Conservation (phyloP, 176 grass and related monocot species). For the Bonia amplexicaulis region DNA sequence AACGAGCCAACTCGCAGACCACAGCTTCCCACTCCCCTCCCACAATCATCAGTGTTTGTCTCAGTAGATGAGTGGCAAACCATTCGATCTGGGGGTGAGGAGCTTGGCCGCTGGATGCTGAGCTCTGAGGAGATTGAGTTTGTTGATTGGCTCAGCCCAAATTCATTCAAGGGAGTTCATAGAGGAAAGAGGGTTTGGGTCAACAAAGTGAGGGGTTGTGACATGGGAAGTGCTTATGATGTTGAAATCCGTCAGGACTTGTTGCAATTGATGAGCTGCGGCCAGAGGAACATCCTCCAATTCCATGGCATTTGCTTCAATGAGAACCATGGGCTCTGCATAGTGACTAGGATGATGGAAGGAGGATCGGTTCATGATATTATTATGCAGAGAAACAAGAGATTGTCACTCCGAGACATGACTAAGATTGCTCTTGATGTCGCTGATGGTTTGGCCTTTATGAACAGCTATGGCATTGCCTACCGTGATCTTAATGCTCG, state of each 20-base stretch:
- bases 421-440: conserved; percentile 76
- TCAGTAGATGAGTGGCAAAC: conserved; percentile 98
- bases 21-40: conserved; percentile 61
- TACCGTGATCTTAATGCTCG: conserved; percentile 84
- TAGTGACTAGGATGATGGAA: conserved; percentile 93
- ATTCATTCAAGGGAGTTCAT: conserved; percentile 66
- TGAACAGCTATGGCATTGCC: conserved; percentile 82
- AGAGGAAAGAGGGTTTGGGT: conserved; percentile 84
- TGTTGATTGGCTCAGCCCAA: conserved; percentile 66
- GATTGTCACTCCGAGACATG: conserved; percentile 50
- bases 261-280: conserved; percentile 94
- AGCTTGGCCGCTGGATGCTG: conserved; percentile 73
- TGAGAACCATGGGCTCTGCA: conserved; percentile 72
- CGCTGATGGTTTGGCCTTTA: conserved; percentile 73
- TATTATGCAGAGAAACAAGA: conserved; percentile 71
- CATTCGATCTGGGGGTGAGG: conserved; percentile 77
- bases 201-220: conserved; percentile 90
- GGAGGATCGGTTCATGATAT: conserved; percentile 76
- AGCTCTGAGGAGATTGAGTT: conserved; percentile 84
- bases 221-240: conserved; percentile 84
- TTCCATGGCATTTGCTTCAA: conserved; percentile 86
- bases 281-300: conserved; percentile 88
- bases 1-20: conserved; percentile 46
- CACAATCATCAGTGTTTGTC: conserved; percentile 84
- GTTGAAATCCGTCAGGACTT: conserved; percentile 88